Percentiles rank a stretch among this genome's conserved stretches.
phyloP scores from a whole-genome alignment of 148 eudicot species.

The Amaranthus hypochondriacus region DNA sequence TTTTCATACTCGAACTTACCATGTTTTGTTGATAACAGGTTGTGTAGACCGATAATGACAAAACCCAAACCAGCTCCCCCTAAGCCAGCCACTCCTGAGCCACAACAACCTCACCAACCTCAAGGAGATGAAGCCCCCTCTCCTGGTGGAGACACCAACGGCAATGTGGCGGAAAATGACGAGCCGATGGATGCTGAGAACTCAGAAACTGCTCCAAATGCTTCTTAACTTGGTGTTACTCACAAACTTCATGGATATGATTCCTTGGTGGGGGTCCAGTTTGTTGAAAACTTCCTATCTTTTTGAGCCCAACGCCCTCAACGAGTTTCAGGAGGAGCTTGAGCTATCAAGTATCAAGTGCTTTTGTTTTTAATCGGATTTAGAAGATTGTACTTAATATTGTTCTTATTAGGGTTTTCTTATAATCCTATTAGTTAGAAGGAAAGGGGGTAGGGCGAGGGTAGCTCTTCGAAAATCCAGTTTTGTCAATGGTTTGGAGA shows the following conservation, averaged over 20 bases:
- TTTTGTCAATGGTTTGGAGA: constrained; percentile 19
- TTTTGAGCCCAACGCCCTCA: neutral
- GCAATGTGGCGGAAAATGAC: constrained; percentile 37
- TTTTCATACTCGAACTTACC: neutral
- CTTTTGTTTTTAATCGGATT: constrained; percentile 16
- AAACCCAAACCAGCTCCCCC: constrained; percentile 74
- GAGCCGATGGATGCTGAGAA: constrained; percentile 79
- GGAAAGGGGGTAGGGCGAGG: neutral
- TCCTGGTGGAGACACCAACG: constrained; percentile 38
- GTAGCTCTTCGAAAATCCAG: constrained; percentile 16
- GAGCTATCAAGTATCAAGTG: neutral
- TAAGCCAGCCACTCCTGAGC: constrained; percentile 71
- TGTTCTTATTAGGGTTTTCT: neutral
- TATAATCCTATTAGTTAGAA: constrained; percentile 4
- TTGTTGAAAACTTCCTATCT: neutral
- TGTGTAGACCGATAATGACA: constrained; percentile 77
- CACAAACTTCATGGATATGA: neutral
- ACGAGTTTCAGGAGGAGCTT: neutral
- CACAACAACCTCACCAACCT: constrained; percentile 34
- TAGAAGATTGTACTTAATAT: constrained; percentile 17
- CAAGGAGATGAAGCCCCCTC: constrained; percentile 32
- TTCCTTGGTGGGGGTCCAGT: neutral
- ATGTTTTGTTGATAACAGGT: constrained; percentile 31
- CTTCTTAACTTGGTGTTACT: constrained; percentile 14
- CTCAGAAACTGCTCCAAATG: constrained; percentile 22